A percentile compares a stretch with the other conserved stretches of the same genome.
These are phyloP conservation scores for Neonectria punicea DNA, from an alignment of 2,329 filamentous ascomycete genomes.

Conservation along the genomic window DNA sequence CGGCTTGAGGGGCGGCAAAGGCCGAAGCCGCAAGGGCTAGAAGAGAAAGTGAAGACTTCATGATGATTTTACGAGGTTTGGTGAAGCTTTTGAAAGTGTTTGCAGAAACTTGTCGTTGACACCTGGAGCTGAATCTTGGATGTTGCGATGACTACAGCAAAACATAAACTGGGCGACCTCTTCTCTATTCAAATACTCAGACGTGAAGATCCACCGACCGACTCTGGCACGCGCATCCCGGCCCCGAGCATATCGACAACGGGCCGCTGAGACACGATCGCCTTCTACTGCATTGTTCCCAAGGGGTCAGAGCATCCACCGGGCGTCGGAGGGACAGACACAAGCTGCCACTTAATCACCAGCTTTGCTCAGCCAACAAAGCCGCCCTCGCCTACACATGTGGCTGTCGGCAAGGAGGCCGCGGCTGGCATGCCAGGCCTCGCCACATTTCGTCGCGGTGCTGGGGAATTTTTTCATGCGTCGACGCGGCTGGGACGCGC, in stretches of 20 bases:
- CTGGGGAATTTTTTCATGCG: background rate
- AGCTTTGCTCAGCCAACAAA: constrained; percentile 19
- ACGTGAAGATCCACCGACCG: background rate
- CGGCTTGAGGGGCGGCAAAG: constrained; percentile 54
- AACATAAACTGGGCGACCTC: background rate
- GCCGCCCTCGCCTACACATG: background rate
- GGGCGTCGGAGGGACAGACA: constrained; percentile 5
- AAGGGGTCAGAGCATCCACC: constrained; percentile 10
- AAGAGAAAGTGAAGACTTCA: constrained; percentile 36
- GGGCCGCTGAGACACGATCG: constrained; percentile 4
- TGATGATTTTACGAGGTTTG: constrained; percentile 8
- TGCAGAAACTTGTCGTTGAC: background rate
- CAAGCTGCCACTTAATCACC: background rate
- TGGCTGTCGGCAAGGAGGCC: background rate
- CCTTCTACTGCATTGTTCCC: constrained; percentile 28
- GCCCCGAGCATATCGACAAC: background rate
- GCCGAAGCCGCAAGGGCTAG: constrained; percentile 54
- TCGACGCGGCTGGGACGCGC: constrained; percentile 6
- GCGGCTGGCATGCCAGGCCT: constrained; percentile 3
- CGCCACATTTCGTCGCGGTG: constrained; percentile 1
- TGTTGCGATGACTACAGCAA: background rate
- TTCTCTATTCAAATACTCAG: constrained; percentile 35
- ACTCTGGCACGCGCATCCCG: constrained; percentile 28
- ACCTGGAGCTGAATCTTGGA: background rate
- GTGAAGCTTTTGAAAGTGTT: background rate